phyloP scores from a whole-genome alignment of 495 filamentous ascomycete species.

The Xylaria longipes region DNA sequence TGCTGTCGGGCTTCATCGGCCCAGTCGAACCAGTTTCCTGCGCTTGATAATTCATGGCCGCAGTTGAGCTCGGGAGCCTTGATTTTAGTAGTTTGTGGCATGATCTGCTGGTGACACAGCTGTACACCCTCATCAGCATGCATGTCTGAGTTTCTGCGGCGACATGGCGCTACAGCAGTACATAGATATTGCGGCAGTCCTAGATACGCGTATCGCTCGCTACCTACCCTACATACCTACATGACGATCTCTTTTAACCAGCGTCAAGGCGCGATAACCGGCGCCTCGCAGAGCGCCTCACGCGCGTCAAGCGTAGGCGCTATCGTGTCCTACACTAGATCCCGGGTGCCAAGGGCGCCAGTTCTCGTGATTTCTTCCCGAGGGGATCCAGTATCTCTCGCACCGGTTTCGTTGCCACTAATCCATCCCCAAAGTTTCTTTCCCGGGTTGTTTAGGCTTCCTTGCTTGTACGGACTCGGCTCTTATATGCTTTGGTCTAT shows the following conservation, averaged over 20 bases:
- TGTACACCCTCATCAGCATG: not conserved
- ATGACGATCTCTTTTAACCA: not conserved
- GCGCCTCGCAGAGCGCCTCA: constrained; percentile 4
- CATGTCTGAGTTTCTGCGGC: not conserved
- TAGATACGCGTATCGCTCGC: not conserved
- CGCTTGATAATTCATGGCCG: not conserved
- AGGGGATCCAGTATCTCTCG: not conserved
- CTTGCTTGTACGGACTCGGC: not conserved
- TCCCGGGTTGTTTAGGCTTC: not conserved
- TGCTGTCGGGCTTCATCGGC: not conserved
- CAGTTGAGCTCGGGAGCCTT: not conserved
- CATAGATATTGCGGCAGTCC: not conserved
- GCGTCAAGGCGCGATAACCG: constrained; percentile 7
- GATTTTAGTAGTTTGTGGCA: not conserved
- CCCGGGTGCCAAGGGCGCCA: constrained; percentile 9
- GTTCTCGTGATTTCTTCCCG: not conserved
- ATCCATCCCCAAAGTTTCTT: not conserved
- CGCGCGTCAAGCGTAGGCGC: constrained; percentile 6
- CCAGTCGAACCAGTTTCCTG: not conserved
- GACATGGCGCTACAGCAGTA: not conserved
- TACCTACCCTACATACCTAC: not conserved
- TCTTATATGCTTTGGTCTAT: not conserved
- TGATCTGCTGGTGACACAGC: not conserved
- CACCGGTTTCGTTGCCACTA: not conserved
- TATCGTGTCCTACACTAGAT: not conserved